phyloP scores from a whole-genome alignment of 495 filamentous ascomycete genomes.

The Aspergillus sparsus region DNA sequence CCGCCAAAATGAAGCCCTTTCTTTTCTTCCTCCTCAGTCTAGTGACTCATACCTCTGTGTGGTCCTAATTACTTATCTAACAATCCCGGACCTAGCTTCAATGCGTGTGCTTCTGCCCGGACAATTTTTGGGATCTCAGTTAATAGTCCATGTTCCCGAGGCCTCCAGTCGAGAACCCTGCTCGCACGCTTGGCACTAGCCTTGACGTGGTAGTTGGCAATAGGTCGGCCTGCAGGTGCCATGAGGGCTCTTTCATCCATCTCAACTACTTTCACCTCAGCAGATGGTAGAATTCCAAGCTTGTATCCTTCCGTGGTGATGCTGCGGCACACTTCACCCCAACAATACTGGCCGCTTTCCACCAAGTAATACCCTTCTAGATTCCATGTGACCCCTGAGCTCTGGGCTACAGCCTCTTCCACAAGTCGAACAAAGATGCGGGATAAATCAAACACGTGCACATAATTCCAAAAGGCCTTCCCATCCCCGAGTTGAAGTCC shows the following conservation, averaged over 20 bases:
- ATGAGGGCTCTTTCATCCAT: constrained; percentile 30
- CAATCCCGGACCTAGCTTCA: too few species aligned
- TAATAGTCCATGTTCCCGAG: constrained; percentile 49
- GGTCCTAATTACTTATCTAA: too few species aligned
- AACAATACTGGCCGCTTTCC: constrained; percentile 67
- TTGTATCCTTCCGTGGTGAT: constrained; percentile 60
- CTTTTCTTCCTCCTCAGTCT: too few species aligned
- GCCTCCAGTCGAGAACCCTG: constrained; percentile 62
- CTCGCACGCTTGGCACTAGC: constrained; percentile 55
- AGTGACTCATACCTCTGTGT: too few species aligned
- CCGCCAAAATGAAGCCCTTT: too few species aligned
- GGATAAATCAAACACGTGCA: constrained; percentile 67
- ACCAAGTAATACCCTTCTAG: constrained; percentile 68
- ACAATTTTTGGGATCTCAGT: constrained; percentile 53
- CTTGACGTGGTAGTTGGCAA: constrained; percentile 61
- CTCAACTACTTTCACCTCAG: constrained; percentile 40
- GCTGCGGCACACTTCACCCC: constrained; percentile 60
- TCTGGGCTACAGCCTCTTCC: constrained; percentile 53
- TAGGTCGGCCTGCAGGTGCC: constrained; percentile 36
- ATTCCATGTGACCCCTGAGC: constrained; percentile 64
- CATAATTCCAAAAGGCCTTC: constrained; percentile 61
- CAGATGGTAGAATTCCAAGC: constrained; percentile 58
- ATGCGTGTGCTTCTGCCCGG: constrained; percentile 16
- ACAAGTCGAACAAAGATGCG: constrained; percentile 53
- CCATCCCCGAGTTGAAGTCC: constrained; percentile 59